Percentiles rank a stretch among this genome's conserved stretches.
phyloP scores from a whole-genome alignment of 768 basidiomycete genomes.

The Phaeotremella skinneri region DNA sequence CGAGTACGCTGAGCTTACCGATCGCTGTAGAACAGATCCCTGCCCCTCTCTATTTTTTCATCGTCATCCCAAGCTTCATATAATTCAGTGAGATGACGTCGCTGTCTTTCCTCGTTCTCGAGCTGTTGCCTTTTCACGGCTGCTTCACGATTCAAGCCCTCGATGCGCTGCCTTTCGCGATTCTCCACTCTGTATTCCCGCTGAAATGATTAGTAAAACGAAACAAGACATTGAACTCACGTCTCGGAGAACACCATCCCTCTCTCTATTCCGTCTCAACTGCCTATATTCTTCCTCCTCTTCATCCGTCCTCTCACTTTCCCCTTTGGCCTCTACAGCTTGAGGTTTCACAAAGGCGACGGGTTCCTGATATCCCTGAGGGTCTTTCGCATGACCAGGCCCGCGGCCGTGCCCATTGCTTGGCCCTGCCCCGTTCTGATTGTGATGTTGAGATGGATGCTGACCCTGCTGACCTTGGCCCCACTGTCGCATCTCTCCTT shows the following conservation, averaged over 20 bases:
- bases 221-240: constrained; percentile 50
- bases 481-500: constrained; percentile 15
- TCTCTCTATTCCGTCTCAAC: constrained; percentile 70
- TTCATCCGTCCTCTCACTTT: constrained; percentile 71
- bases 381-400: constrained; percentile 58
- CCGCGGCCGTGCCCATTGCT: constrained; percentile 48
- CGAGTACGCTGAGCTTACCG: no score
- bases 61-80: constrained; percentile 72
- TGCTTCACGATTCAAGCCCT: constrained; percentile 49
- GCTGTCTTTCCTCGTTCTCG: constrained; percentile 36
- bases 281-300: constrained; percentile 79
- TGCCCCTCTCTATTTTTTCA: constrained; percentile 90
- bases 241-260: constrained; percentile 85
- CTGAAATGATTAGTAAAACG: constrained; percentile 54
- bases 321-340: constrained; percentile 52
- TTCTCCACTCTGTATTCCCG: constrained; percentile 91
- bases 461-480: constrained; percentile 8
- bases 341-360: constrained; percentile 73
- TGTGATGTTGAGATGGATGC: constrained; percentile 6
- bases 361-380: constrained; percentile 75
- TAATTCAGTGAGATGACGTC: constrained; percentile 56
- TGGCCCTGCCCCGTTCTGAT: constrained; percentile 20
- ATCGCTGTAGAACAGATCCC: constrained; percentile 89
- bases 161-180: constrained; percentile 77
- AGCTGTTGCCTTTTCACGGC: constrained; percentile 33